These are phyloP conservation scores for Lichtheimia ornata DNA, from an alignment of 371 early-diverging fungal species.

Conservation along the genomic window DNA sequence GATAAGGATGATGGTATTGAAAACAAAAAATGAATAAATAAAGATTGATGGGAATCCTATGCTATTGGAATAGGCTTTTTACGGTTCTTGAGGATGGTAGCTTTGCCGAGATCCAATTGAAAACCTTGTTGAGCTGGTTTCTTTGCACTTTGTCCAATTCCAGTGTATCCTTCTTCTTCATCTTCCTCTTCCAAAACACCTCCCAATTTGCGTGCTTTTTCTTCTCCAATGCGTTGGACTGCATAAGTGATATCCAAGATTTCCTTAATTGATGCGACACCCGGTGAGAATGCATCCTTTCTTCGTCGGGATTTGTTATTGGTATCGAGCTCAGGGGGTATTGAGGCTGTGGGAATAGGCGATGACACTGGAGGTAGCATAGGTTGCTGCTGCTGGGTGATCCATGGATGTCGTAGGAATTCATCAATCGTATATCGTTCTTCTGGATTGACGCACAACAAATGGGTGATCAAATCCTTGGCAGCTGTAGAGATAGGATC, in stretches of 20 bases:
- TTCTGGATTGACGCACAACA: constrained; percentile 59
- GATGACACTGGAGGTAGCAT: background rate
- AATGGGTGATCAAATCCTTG: constrained; percentile 73
- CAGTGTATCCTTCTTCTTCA: constrained; percentile 10
- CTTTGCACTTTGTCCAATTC: background rate
- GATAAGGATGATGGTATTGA: no score
- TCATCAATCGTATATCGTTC: constrained; percentile 61
- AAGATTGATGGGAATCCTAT: no score
- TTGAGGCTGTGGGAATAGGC: constrained; percentile 2
- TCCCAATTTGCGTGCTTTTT: constrained; percentile 34
- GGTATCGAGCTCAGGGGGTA: constrained; percentile 19
- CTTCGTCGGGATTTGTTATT: constrained; percentile 7
- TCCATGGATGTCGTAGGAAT: constrained; percentile 88
- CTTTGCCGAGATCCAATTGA: constrained; percentile 45
- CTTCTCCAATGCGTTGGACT: constrained; percentile 57
- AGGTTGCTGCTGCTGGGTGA: constrained; percentile 25
- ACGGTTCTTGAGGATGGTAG: constrained; percentile 51
- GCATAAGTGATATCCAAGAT: constrained; percentile 56
- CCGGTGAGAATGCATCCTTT: constrained; percentile 38
- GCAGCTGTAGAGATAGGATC: constrained; percentile 65
- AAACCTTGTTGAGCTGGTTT: constrained; percentile 18
- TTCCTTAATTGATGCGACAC: constrained; percentile 50
- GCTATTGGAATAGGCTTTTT: constrained; percentile 14
- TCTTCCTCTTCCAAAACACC: constrained; percentile 13
- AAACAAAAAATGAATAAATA: no score